Evolutionary conservation across 1,139 yeast species (phyloP).

Genomic region (Debaryomycetaceae sp.): DNA sequence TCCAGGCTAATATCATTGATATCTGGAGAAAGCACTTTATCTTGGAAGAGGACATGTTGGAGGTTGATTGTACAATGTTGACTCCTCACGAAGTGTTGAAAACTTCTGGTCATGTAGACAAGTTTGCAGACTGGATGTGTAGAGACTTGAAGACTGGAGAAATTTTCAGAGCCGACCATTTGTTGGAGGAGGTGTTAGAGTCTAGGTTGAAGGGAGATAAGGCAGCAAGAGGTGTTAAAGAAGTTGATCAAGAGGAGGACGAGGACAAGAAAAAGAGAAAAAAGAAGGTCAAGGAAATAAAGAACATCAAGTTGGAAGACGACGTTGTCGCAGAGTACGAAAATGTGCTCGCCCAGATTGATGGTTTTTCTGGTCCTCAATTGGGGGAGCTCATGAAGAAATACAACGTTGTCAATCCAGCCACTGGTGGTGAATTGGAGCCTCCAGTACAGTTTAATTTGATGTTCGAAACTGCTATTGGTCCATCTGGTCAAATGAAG

Average conservation of each 20-base stretch:
- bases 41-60: constrained; percentile 97
- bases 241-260: constrained; percentile 53
- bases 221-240: constrained; percentile 80
- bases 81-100: constrained; percentile 97
- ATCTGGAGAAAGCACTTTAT: constrained; percentile 97
- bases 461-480: constrained; percentile 99
- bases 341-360: constrained; percentile 84
- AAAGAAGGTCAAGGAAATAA: constrained; percentile 94
- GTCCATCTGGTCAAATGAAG: constrained; percentile 94
- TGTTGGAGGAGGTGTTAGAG: constrained; percentile 96
- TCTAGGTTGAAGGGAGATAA: constrained; percentile 93
- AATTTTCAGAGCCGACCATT: constrained; percentile 97
- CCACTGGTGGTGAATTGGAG: constrained; percentile 79
- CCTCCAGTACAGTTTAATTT: constrained; percentile 94
- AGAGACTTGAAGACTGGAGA: constrained; percentile 94
- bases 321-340: constrained; percentile 76
- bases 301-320: constrained; percentile 84
- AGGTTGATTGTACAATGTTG: constrained; percentile 96
- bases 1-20: constrained; percentile 93
- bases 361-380: constrained; percentile 90
- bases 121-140: constrained; percentile 99
- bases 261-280: constrained; percentile 76
- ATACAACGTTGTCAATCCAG: constrained; percentile 85
- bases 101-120: constrained; percentile 98
- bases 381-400: constrained; percentile 83